Base-by-base conservation (phyloP, 2,329 filamentous ascomycete genomes). In the Aotearoamyces nothofagi region DNA sequence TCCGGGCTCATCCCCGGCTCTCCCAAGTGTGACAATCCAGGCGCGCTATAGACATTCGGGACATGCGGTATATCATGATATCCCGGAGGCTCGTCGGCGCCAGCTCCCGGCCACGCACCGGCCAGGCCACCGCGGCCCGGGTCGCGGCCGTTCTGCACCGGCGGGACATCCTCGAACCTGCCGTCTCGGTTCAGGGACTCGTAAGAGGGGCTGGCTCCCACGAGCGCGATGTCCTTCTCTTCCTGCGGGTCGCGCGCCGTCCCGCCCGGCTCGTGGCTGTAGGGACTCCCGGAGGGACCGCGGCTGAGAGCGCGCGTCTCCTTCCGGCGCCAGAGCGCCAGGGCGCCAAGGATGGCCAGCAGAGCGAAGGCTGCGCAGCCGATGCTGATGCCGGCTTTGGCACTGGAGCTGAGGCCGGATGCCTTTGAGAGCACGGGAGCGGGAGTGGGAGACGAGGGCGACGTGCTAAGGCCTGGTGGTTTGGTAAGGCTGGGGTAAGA, bases 1-100 rank as follows among this genome's bases (percentile, higher is more conserved):
- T 63, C 66, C 6, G 54, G 52, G 26, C 66, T 69, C 66, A 72
- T 72, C 27, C 64, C 62, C n/a, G 69, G 66, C 41, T 72, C 66
- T 4, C 69, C 60, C 17, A 72, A 47, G 35, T 12, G 11, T 16
- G 22, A 17, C 10, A 15, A 7, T 9, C 20, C 11, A n/a, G 5
- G 48, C 41, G 5, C 51, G 41, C 25, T 53, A 46, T 20, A n/a
- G 8, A 7, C 19, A 7, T 7, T n/a, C n/a, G 19, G n/a, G 7
- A 20, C 8, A 7, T 8, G 19, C 19, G 19, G 8, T n/a, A n/a
- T 8, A 20, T 7, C 7, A 15, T 44, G 42, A n/a, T n/a, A n/a
- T n/a, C n/a, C 38, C 44, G 41, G 24, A 44, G 29, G 23, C 42
- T 25, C 29, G 12, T 11, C 19, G 32, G 25, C 6, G 15, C 12